phyloP scores from a whole-genome alignment of 345 rosid genomes.

The Leavenworthia alabamica region DNA sequence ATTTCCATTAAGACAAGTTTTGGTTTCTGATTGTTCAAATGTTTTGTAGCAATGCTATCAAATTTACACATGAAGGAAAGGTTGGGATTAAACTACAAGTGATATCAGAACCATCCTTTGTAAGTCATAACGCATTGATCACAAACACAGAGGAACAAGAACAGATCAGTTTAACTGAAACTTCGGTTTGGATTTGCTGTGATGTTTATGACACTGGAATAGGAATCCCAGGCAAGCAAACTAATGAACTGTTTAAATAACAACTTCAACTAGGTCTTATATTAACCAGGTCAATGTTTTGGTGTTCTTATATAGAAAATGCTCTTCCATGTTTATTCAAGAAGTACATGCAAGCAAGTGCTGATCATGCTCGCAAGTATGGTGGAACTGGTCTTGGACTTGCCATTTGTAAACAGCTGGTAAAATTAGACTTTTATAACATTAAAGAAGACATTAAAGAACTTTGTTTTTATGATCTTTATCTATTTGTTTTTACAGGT shows the following conservation, averaged over 20 bases:
- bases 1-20: not conserved
- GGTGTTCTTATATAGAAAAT: conserved; percentile 47
- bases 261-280: not conserved
- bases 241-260: not conserved
- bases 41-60: conserved; percentile 74
- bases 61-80: conserved; percentile 91
- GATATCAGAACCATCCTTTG: conserved; percentile 56
- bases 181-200: conserved; percentile 79
- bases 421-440: conserved; percentile 20
- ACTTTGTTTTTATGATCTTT: not conserved
- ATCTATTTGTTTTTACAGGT: conserved; percentile 40
- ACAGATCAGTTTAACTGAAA: conserved; percentile 32
- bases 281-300: not conserved
- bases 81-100: conserved; percentile 74
- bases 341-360: conserved; percentile 91
- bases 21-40: not conserved
- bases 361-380: conserved; percentile 92
- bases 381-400: conserved; percentile 98
- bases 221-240: conserved; percentile 80
- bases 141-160: conserved; percentile 40
- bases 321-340: conserved; percentile 80
- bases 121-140: conserved; percentile 31
- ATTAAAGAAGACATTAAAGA: not conserved
- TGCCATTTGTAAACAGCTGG: conserved; percentile 97
- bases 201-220: conserved; percentile 93